A percentile compares a stretch with the other conserved stretches of the same genome.
phyloP scores from a whole-genome alignment of 306 rosid species.

The Cicer bijugum region DNA sequence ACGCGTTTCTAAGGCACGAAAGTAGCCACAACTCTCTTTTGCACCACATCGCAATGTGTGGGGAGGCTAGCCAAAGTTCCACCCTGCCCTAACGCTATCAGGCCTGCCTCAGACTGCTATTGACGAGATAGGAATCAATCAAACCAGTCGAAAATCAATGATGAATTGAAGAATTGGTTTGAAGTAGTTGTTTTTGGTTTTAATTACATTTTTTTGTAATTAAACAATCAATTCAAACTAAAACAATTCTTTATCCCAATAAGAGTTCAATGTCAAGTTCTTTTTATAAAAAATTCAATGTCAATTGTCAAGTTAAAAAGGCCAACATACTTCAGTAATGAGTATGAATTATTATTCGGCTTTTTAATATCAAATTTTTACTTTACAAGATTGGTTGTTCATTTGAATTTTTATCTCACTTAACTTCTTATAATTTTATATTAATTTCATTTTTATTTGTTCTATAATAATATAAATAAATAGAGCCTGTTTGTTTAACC shows the following conservation, averaged over 20 bases:
- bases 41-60: background rate
- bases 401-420: background rate
- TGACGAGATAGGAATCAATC: background rate
- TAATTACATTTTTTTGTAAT: background rate
- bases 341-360: background rate
- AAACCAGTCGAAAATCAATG: background rate
- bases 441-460: background rate
- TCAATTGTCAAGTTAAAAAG: background rate
- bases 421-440: background rate
- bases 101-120: background rate
- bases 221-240: background rate
- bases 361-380: constrained; percentile 1
- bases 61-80: background rate
- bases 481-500: background rate
- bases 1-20: background rate
- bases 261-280: constrained; percentile 9
- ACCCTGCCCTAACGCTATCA: background rate
- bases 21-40: background rate
- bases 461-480: background rate
- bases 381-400: background rate
- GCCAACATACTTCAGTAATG: background rate
- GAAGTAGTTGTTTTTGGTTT: background rate
- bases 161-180: background rate
- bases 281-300: background rate
- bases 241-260: background rate